Evolutionary conservation across 441 rosid genomes (phyloP).

Genomic region (Gossypium laxum): DNA sequence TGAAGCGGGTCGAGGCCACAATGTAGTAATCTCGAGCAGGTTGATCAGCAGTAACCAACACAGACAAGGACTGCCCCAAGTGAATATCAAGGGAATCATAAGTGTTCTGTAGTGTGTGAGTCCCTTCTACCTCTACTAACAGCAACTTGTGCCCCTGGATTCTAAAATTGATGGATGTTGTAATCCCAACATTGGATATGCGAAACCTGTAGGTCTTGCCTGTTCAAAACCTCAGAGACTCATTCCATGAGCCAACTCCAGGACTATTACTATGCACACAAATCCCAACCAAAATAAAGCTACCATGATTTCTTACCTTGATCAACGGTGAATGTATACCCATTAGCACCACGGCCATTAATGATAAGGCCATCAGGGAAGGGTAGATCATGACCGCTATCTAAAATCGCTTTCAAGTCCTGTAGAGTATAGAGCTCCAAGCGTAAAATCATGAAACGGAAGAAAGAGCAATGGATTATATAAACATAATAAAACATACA

Average conservation of each 20-base stretch:
- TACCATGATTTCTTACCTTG: conserved; percentile 27
- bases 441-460: neutral
- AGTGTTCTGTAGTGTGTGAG: conserved; percentile 56
- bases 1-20: conserved; percentile 54
- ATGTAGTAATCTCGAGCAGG: conserved; percentile 49
- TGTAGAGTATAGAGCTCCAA: conserved; percentile 15
- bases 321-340: conserved; percentile 29
- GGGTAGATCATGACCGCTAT: conserved; percentile 37
- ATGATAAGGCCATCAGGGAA: conserved; percentile 43
- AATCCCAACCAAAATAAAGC: neutral
- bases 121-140: conserved; percentile 74
- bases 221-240: conserved; percentile 2
- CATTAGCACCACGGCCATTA: conserved; percentile 38
- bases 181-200: conserved; percentile 60
- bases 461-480: neutral
- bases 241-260: neutral
- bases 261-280: neutral
- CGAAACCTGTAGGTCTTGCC: conserved; percentile 71
- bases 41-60: conserved; percentile 60
- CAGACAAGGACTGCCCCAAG: conserved; percentile 64
- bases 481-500: conserved; percentile 22
- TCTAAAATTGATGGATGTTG: conserved; percentile 55
- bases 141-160: conserved; percentile 67
- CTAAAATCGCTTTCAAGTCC: conserved; percentile 33
- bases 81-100: conserved; percentile 62